Base-by-base conservation (phyloP, 495 filamentous ascomycete genomes). In the Staphylotrichum longicolle region DNA sequence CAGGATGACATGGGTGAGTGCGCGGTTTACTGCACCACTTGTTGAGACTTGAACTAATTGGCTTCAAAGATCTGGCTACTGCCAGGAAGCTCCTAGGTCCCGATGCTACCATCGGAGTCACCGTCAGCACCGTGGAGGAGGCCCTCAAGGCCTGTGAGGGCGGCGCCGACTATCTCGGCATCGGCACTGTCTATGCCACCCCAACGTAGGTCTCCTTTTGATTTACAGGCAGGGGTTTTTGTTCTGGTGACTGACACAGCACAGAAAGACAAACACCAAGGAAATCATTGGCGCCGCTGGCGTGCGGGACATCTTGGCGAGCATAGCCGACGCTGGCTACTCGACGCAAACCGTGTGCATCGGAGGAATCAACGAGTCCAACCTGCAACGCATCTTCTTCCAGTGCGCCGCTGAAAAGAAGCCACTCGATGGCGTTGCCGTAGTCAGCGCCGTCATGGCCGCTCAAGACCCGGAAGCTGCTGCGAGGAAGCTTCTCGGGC, bases 371-470 rank as follows among this genome's bases (percentile, higher is more conserved):
- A 96, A 95, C 70, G 78, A 80, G 30, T 80, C 82, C 40, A 98
- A 95, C 65, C 75, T 89, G 32, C 86, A 89, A 62, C 81, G 85
- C 4, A 85, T 96, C 9, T 62, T 93, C 35, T 88, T 83, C 65
- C 86, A 91, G 68, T 86, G 85, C 47, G 74, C 73, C 4, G 66
- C 75, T 0, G 61, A 65, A 4, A 64, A 58, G 8, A 88, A 87
- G 66, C 63, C 61, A 3, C 75, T 96, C 0, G 85, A 92, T 65
- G 93, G 93, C 8, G 84, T 96, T 27, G 93, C 93, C 1, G 83
- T 97, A 32, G 91, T 96, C 35, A 96, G 91, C 72, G 93, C 90
- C 42, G 91, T 98, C 65, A 84, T 97, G 68, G 86, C 84, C 1
- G 85, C 90, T 7, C 62, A 79, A 1, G 79, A 90, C 50, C 88